Base-by-base conservation (phyloP, 129 eudicot genomes). In the Centrapalus pauciflorus region DNA sequence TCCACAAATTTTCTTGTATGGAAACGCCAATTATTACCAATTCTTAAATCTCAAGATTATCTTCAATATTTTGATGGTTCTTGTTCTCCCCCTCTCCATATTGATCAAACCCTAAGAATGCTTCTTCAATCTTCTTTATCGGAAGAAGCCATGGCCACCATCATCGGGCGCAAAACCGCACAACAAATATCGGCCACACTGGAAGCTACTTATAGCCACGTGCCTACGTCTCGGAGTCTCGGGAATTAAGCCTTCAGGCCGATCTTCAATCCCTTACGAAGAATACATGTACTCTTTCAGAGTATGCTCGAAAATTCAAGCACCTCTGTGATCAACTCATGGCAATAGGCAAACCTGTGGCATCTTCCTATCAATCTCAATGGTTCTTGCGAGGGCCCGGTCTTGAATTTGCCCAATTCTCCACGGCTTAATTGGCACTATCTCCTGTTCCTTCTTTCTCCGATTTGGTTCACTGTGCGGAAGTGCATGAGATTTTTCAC, bases 381-480 rank as follows among this genome's bases (percentile, higher is more conserved):
- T 66, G 57, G 58, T 66, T 66, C 3, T 17, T 66, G 1, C 71
- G 5, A 19, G 56, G 55, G 3, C 27, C 25, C 3, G 57, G 71
- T 11, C 33, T n/a, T 41, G 28, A 24, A 1, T 66, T 19, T 7
- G 21, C 56, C 5, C 3, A 9, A 9, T 48, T 66, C 19, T 37
- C 40, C 3, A 38, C 12, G 19, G 30, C 38, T 6, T 35, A 50
- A 17, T 13, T 45, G 0, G 33, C 29, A 12, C 29, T 21, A 49
- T 0, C 24, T 0, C 16, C 29, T 32, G 3, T 14, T 0, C 32
- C 16, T 11, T 54, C 4, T 8, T 21, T 25, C 49, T 19, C 32
- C 12, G 58, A 12, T n/a, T 52, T 43, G n/a, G 40, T n/a, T 14
- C 38, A 20, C 71, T 24, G 6, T 19, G 71, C 40, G 3, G 23